Evolutionary conservation across 2,329 filamentous ascomycete genomes (phyloP), one percentile per base, ranked within the genome.

Genomic region (Cladosporium sp.): DNA sequence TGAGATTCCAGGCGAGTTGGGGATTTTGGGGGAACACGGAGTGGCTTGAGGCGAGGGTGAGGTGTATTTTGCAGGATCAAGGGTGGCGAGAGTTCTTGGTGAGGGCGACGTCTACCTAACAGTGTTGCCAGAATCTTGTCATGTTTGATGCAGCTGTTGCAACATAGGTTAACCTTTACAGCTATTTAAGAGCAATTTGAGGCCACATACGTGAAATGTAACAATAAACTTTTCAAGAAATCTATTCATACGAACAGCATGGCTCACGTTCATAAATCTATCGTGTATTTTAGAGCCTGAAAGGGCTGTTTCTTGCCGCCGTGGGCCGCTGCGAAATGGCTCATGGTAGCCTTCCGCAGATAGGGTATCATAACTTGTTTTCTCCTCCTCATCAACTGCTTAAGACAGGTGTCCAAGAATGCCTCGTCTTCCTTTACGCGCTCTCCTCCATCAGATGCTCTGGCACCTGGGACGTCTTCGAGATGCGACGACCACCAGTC

Each of bases 1-100:
- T 85, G 32, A 61, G 74, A 3, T 75, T 75, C 39, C 74, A 75
- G 51, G 73, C 72, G 2, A 71, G 71, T 20, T 64, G 64, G 64
- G 62, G 62, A 22, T 60, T 63, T 24, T 65, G 63, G 62, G 65
- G 65, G 6, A 68, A 68, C 36, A 66, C 61, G 2, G 58, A 60
- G 20, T 68, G 65, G 65, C 59, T 68, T 4, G 62, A 68, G 58
- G 60, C 58, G 8, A 22, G 65, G 4, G 64, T 60, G 1, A 56
- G 64, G 15, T 25, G 39, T 13, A 64, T 66, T n/a, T 54, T 68
- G 8, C 13, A 37, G 3, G 60, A 65, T 22, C 32, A 53, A 20
- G 52, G 35, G 12, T 66, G 62, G 63, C 6, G 45, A 25, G 10
- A 48, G 45, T 45, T 45, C 25, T 45, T 45, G 42, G 25, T 45